A percentile compares a stretch with the other conserved stretches of the same genome.
These are phyloP conservation scores for Dimocarpus longan DNA, from an alignment of 345 rosid species.

Conservation along the genomic window DNA sequence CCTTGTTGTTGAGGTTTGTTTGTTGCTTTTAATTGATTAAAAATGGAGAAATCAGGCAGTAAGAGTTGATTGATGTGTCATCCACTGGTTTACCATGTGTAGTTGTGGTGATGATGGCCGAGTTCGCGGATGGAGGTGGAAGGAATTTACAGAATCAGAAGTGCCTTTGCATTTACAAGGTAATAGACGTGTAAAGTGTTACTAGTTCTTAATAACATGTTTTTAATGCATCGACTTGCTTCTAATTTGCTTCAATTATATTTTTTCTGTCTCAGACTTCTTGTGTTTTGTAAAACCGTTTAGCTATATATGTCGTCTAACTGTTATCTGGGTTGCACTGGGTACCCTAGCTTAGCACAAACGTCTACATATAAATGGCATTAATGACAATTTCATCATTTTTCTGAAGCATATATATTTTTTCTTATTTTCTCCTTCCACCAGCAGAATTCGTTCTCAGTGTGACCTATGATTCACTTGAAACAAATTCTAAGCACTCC, in stretches of 20 bases:
- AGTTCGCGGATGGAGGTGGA: slow-evolving; percentile 93
- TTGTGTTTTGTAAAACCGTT: not conserved
- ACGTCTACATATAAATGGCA: not conserved
- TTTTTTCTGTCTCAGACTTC: not conserved
- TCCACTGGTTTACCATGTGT: slow-evolving; percentile 24
- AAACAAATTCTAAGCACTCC: not conserved
- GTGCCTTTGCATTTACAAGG: slow-evolving; percentile 54
- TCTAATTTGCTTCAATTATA: not conserved
- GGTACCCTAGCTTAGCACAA: not conserved
- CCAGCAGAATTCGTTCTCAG: too few relatives aligned
- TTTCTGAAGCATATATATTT: too few relatives aligned
- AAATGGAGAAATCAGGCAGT: not conserved
- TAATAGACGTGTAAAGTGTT: slow-evolving; percentile 14
- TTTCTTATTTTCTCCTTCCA: too few relatives aligned
- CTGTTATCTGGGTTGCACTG: slow-evolving; percentile 6
- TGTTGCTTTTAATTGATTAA: not conserved
- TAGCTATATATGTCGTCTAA: slow-evolving; percentile 9
- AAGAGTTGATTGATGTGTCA: not conserved
- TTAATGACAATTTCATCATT: too few relatives aligned
- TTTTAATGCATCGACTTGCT: not conserved
- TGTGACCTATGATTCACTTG: not conserved
- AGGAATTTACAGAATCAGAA: slow-evolving; percentile 48
- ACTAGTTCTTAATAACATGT: not conserved
- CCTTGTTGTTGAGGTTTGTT: slow-evolving; percentile 71
- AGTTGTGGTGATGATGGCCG: slow-evolving; percentile 99